Evolutionary conservation across 2,329 filamentous ascomycete genomes (phyloP).

Genomic region (Emergomyces orientalis): DNA sequence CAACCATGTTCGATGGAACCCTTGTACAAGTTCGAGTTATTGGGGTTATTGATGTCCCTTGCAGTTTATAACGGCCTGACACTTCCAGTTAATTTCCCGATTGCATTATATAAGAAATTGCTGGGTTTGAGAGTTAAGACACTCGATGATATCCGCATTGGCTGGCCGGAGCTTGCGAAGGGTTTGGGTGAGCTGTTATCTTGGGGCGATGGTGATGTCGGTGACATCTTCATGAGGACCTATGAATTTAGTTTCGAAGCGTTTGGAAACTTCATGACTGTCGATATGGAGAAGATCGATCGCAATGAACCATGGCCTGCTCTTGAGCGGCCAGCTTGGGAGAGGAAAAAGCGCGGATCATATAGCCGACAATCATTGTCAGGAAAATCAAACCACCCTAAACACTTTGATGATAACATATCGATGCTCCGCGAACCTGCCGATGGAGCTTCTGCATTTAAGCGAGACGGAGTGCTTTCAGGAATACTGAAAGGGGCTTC

Average conservation of each 20-base stretch:
- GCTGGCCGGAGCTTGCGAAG: constrained; percentile 73
- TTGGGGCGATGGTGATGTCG: constrained; percentile 73
- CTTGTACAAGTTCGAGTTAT: constrained; percentile 79
- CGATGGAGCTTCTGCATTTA: not conserved
- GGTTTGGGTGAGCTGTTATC: constrained; percentile 63
- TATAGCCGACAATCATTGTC: constrained; percentile 6
- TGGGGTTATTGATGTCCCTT: constrained; percentile 78
- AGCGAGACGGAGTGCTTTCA: constrained; percentile 10
- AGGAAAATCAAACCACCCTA: constrained; percentile 1
- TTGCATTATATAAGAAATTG: constrained; percentile 72
- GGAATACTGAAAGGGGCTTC: constrained; percentile 22
- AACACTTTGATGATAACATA: constrained; percentile 3
- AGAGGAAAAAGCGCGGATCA: constrained; percentile 9
- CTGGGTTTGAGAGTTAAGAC: constrained; percentile 59
- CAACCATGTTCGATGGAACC: constrained; percentile 71
- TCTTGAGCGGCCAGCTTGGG: constrained; percentile 13
- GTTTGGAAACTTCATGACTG: constrained; percentile 45
- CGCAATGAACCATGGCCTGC: constrained; percentile 31
- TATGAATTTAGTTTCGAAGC: constrained; percentile 72
- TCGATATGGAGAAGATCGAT: constrained; percentile 44
- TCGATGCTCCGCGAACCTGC: constrained; percentile 14
- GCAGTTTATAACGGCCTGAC: constrained; percentile 91
- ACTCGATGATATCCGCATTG: constrained; percentile 70
- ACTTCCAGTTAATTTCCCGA: constrained; percentile 79
- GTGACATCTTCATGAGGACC: constrained; percentile 71